Evolutionary conservation across 345 rosid species (phyloP), one percentile per base, ranked within the genome.

Genomic region (Stellera chamaejasme): DNA sequence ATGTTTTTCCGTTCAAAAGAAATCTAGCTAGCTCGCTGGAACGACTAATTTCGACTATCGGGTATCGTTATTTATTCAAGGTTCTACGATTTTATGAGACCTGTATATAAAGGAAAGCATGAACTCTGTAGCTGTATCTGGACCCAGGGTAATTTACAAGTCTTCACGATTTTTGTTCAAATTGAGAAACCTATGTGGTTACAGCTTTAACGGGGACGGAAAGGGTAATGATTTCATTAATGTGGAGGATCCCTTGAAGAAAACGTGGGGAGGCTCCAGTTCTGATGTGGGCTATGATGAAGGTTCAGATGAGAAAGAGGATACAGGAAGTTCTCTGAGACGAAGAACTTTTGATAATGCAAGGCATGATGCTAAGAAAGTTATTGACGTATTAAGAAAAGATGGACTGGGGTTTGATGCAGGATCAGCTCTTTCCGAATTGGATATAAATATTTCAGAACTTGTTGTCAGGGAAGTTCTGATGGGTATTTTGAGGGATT

Each of bases 391-490:
- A 55, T 77, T 88, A 42, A 66, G 50, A 26, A 77, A 71, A 59
- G 88, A 79, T 65, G 83, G 79, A 1, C 85, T 78, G 13, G 82
- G 84, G 19, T 76, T 74, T 42, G 75, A 72, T 68, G 55, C 79
- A 2, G 72, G 67, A 43, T 66, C 57, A 39, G 75, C 72, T 59
- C 60, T 86, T 52, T 75, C 61, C 57, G 88, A 81, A 59, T 69
- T 78, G 57, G 59, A 63, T 45, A 16, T 88, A 48, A 77, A 79
- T 70, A 77, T 88, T 26, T 82, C 94, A 6, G 79, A 80, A 28
- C 75, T 76, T 63, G 81, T 88, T 25, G 96, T 79, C 45, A 75
- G 94, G 64, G 78, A 81, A 59, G 96, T 88, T 65, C 87, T 88
- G 54, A 60, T 67, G 52, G 78, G 83, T 54, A 74, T 84, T 68